Evolutionary conservation across 2,329 filamentous ascomycete genomes (phyloP).

Genomic region (Ceratocystis destructans): DNA sequence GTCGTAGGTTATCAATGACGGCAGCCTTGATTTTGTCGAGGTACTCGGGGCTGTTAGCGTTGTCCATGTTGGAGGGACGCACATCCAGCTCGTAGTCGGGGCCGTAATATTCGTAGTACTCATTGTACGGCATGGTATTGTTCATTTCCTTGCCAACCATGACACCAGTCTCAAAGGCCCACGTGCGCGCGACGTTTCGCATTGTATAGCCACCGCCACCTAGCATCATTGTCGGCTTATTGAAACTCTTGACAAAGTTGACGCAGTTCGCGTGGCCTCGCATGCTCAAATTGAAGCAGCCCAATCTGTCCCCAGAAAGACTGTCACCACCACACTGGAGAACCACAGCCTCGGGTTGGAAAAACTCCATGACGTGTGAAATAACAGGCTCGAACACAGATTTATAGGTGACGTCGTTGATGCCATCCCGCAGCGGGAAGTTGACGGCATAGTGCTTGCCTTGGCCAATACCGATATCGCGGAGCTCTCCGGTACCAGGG

Average conservation of each 20-base stretch:
- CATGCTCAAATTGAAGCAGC: slow-evolving; percentile 97
- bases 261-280: slow-evolving; percentile 90
- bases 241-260: slow-evolving; percentile 75
- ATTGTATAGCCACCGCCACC: slow-evolving; percentile 96
- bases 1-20: slow-evolving; percentile 73
- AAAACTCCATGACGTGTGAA: slow-evolving; percentile 71
- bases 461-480: slow-evolving; percentile 73
- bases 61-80: slow-evolving; percentile 76
- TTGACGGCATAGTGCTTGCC: slow-evolving; percentile 87
- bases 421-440: slow-evolving; percentile 81
- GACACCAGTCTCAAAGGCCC: slow-evolving; percentile 91
- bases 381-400: slow-evolving; percentile 88
- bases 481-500: slow-evolving; percentile 75
- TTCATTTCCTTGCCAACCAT: slow-evolving; percentile 73
- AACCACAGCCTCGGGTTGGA: slow-evolving; percentile 81
- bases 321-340: slow-evolving; percentile 94
- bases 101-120: slow-evolving; percentile 92
- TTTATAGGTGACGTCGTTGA: slow-evolving; percentile 79
- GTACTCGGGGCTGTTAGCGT: slow-evolving; percentile 73
- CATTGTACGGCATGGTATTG: slow-evolving; percentile 79
- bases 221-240: slow-evolving; percentile 76
- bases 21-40: slow-evolving; percentile 69
- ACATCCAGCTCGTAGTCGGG: slow-evolving; percentile 86
- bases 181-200: slow-evolving; percentile 89
- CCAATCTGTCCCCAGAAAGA: slow-evolving; percentile 82